phyloP scores from a whole-genome alignment of 176 grass and related monocot species.

The Oryza officinalis region DNA sequence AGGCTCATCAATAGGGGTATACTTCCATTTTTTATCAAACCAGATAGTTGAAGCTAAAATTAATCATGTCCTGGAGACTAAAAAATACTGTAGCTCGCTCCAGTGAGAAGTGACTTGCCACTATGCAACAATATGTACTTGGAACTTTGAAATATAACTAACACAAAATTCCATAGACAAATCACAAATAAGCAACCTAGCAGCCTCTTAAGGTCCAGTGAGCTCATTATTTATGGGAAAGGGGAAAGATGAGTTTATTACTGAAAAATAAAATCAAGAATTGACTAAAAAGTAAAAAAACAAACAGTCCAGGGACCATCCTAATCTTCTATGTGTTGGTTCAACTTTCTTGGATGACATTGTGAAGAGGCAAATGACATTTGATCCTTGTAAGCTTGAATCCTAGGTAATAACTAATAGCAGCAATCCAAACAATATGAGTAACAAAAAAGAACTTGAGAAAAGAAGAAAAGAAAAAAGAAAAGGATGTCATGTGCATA shows the following conservation, averaged over 20 bases:
- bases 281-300: not conserved
- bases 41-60: not conserved
- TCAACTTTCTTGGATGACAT: not conserved
- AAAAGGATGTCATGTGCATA: slow-evolving; percentile 32
- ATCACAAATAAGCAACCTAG: not conserved
- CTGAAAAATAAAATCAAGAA: not conserved
- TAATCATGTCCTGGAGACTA: not conserved
- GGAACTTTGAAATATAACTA: not conserved
- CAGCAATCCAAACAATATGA: not conserved
- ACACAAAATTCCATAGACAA: not conserved
- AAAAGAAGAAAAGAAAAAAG: not conserved
- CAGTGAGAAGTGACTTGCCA: not conserved
- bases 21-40: not conserved
- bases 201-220: not conserved
- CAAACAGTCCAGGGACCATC: not conserved
- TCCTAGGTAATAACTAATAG: not conserved
- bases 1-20: not conserved
- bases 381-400: not conserved
- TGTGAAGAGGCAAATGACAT: not conserved
- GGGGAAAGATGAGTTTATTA: not conserved
- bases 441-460: slow-evolving; percentile 2
- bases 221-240: not conserved
- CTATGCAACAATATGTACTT: not conserved
- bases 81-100: not conserved
- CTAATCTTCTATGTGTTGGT: not conserved